Conservation (phyloP, 371 early-diverging fungal genomes). For the Syncephalastrum sp. region DNA sequence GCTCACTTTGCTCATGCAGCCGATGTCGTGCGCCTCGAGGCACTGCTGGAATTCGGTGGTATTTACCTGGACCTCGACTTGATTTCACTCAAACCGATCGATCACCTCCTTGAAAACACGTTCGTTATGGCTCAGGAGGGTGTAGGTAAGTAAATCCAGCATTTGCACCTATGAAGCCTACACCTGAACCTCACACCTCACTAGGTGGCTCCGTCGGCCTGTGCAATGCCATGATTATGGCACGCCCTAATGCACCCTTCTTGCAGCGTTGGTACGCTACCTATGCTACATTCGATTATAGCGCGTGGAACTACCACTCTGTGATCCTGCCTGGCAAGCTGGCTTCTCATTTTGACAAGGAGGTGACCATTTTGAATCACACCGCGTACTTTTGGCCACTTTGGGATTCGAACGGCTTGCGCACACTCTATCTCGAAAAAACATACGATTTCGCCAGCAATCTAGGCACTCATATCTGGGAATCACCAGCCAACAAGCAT, state of each 20-base stretch:
- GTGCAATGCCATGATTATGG: slow-evolving; percentile 54
- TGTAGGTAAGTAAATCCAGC: slow-evolving; percentile 22
- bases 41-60: slow-evolving; percentile 44
- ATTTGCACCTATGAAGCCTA: not conserved
- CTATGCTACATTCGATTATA: slow-evolving; percentile 42
- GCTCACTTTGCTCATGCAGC: slow-evolving; percentile 50
- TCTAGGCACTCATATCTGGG: slow-evolving; percentile 48
- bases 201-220: slow-evolving; percentile 47
- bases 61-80: slow-evolving; percentile 57
- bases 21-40: slow-evolving; percentile 47
- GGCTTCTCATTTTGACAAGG: slow-evolving; percentile 33
- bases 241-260: slow-evolving; percentile 46
- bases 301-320: slow-evolving; percentile 52
- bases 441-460: slow-evolving; percentile 41
- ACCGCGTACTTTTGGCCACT: slow-evolving; percentile 51
- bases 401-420: slow-evolving; percentile 46
- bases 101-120: slow-evolving; percentile 41
- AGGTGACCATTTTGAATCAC: slow-evolving; percentile 40
- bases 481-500: slow-evolving; percentile 46
- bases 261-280: slow-evolving; percentile 49
- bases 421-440: slow-evolving; percentile 43
- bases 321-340: slow-evolving; percentile 51
- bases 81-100: slow-evolving; percentile 44
- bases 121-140: slow-evolving; percentile 58
- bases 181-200: not conserved